These are phyloP conservation scores for Nidularia pulvinata DNA, from an alignment of 768 basidiomycete species.

Conservation along the genomic window DNA sequence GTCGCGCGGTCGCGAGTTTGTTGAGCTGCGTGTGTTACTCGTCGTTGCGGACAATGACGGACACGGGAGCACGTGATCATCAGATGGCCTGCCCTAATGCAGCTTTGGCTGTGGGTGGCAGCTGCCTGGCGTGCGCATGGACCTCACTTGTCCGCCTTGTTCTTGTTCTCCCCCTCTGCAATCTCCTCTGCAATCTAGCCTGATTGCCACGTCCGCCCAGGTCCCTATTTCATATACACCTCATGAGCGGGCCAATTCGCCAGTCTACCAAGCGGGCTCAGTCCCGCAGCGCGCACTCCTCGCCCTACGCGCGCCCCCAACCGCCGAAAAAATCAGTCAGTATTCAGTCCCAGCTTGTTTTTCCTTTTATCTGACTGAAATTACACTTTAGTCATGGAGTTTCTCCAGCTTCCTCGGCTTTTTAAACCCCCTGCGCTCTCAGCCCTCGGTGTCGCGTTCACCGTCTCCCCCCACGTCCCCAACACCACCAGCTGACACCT, in stretches of 20 bases:
- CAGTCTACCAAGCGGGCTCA: constrained; percentile 32
- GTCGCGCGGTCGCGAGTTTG: no score
- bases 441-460: constrained; percentile 11
- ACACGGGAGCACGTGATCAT: constrained; percentile 23
- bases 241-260: constrained; percentile 58
- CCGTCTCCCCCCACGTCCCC: neutral
- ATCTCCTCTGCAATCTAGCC: neutral
- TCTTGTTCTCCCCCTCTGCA: neutral
- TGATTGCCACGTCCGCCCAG: neutral
- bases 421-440: constrained; percentile 47
- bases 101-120: constrained; percentile 8
- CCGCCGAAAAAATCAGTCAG: constrained; percentile 47
- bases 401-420: constrained; percentile 47
- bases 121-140: constrained; percentile 9
- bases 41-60: constrained; percentile 27
- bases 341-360: constrained; percentile 3
- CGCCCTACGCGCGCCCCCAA: constrained; percentile 54
- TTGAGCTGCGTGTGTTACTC: constrained; percentile 1
- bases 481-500: neutral
- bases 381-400: constrained; percentile 41
- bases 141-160: neutral
- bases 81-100: constrained; percentile 29
- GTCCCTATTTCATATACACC: neutral
- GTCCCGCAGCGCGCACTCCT: constrained; percentile 33
- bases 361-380: constrained; percentile 9